Base-by-base conservation (phyloP, 768 basidiomycete genomes). In the Rhodosporidiobolus sp. region DNA sequence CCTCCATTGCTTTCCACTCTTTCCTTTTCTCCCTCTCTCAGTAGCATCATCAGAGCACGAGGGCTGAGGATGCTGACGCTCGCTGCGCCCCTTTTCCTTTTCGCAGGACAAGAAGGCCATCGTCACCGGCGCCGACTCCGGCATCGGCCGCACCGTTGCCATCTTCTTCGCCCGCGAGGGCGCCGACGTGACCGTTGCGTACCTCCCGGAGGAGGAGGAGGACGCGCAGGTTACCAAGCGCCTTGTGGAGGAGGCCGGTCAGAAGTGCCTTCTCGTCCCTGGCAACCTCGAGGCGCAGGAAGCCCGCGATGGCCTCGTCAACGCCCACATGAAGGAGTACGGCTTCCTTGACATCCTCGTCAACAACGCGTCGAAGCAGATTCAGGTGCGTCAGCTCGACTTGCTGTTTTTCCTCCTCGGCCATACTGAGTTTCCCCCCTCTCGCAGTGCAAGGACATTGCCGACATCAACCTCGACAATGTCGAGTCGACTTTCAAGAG, bases 301-400 rank as follows among this genome's bases (percentile, higher is more conserved):
- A 2, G 80, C 83, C 38, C 83, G 84, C 78, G 81, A 86, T 75
- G 78, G 80, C 4, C 79, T 86, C 66, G 80, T 88, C 67, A 82
- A 85, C 14, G 79, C 82, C 57, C 87, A 88, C 77, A 74, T 87
- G 67, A 71, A 81, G 45, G 81, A 76, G 48, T 81, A 77, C 58
- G 81, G 81, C 82, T 83, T 28, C 80, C 77, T 87, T 35, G 85
- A 88, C 77, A 82, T 88, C 59, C 81, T 88, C 58, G 86, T 88
- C 65, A 87, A 87, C 80, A 87, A 88, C 38, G 38, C 38, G 38
- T 43, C 38, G 38, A 43, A 43, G 38, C 38, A 43, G 38, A 14
- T 43, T 7, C n/a, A n/a, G n/a, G n/a, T n/a, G n/a, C n/a, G 14
- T 7, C 38, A 43, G 38, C 14, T 14, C 38, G 4, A 34, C 22